Percentiles rank a stretch among this genome's conserved stretches.
These are phyloP conservation scores for Debaryomycetaceae sp. DNA, from an alignment of 1,139 yeast species.

Conservation along the genomic window DNA sequence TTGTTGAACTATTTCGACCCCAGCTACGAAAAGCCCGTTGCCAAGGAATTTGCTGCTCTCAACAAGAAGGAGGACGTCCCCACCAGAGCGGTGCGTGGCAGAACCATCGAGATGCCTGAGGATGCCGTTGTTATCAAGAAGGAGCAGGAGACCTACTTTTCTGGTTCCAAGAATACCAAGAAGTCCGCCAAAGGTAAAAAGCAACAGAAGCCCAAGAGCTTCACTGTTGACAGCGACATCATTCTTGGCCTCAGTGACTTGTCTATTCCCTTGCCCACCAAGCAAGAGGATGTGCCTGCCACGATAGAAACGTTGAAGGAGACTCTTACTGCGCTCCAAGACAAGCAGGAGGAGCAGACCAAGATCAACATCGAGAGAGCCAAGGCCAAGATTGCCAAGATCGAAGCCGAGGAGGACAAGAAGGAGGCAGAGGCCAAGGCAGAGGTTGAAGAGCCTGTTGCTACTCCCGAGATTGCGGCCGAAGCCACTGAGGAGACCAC, in stretches of 20 bases:
- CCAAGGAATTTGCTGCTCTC: constrained; percentile 20
- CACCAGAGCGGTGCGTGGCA: constrained; percentile 29
- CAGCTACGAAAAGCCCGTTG: constrained; percentile 59
- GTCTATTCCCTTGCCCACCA: constrained; percentile 75
- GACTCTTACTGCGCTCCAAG: constrained; percentile 66
- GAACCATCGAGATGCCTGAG: constrained; percentile 56
- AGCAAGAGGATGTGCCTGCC: constrained; percentile 65
- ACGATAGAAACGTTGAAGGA: constrained; percentile 68
- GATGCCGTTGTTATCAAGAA: constrained; percentile 63
- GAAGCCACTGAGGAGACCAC: constrained; percentile 12
- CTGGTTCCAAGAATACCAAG: constrained; percentile 39
- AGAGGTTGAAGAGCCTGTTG: constrained; percentile 16
- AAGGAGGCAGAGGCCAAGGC: constrained; percentile 23
- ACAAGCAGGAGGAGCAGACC: constrained; percentile 80
- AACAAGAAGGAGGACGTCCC: constrained; percentile 15
- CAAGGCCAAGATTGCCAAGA: constrained; percentile 67
- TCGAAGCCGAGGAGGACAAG: constrained; percentile 41
- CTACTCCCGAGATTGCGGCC: constrained; percentile 14
- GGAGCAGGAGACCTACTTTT: constrained; percentile 56
- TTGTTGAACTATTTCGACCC: constrained; percentile 77
- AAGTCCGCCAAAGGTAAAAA: constrained; percentile 40
- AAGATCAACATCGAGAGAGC: constrained; percentile 71
- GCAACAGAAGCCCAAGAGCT: constrained; percentile 37
- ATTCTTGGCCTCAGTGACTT: constrained; percentile 76
- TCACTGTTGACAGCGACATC: constrained; percentile 76